These are phyloP conservation scores for Erodium maritimum DNA, from an alignment of 345 rosid species.

Conservation along the genomic window DNA sequence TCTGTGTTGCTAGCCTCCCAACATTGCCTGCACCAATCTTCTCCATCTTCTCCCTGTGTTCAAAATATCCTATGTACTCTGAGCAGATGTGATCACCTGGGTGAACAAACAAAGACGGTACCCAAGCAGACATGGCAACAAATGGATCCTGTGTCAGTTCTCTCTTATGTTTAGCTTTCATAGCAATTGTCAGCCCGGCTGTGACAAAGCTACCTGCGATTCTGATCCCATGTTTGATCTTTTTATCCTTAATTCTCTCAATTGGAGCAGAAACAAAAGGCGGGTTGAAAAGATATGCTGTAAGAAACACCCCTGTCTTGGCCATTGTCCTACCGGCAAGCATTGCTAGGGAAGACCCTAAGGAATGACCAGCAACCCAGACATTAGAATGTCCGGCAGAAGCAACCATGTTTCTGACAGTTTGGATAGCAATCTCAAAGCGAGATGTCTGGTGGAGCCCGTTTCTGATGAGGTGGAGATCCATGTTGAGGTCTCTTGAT, in stretches of 20 bases:
- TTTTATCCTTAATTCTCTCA: slow-evolving; percentile 45
- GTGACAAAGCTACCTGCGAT: slow-evolving; percentile 62
- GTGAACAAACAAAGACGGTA: slow-evolving; percentile 44
- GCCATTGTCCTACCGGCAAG: slow-evolving; percentile 62
- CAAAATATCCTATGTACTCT: slow-evolving; percentile 62
- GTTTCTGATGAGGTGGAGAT: slow-evolving; percentile 39
- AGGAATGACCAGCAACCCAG: slow-evolving; percentile 82
- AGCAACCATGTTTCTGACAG: slow-evolving; percentile 51
- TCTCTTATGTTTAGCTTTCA: slow-evolving; percentile 19
- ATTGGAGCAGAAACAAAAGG: slow-evolving; percentile 64
- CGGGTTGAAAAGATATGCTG: slow-evolving; percentile 63
- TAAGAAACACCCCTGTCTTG: slow-evolving; percentile 30
- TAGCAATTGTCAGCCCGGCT: slow-evolving; percentile 57
- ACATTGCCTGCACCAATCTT: slow-evolving; percentile 64
- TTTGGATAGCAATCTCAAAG: slow-evolving; percentile 59
- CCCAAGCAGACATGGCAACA: slow-evolving; percentile 41
- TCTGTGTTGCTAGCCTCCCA: slow-evolving; percentile 55
- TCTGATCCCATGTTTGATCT: slow-evolving; percentile 51
- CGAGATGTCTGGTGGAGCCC: slow-evolving; percentile 63
- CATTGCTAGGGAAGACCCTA: slow-evolving; percentile 70
- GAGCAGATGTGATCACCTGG: slow-evolving; percentile 55
- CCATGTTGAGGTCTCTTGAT: slow-evolving; percentile 49
- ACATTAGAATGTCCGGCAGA: slow-evolving; percentile 41
- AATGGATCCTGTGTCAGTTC: slow-evolving; percentile 29
- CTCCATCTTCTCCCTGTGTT: slow-evolving; percentile 71